Conservation (phyloP, 768 basidiomycete species). For the Myochromella boudieri region DNA sequence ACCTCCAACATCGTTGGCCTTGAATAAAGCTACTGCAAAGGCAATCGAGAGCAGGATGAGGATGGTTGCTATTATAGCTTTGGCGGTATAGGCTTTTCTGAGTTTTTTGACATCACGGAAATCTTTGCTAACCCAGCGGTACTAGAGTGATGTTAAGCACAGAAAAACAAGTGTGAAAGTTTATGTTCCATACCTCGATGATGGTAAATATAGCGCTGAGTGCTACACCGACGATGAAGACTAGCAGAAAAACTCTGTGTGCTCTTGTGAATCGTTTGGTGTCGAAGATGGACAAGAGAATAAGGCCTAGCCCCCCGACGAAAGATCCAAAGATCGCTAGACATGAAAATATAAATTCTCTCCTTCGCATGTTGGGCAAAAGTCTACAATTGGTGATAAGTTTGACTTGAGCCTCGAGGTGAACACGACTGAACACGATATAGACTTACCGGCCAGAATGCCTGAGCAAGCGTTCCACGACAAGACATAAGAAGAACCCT, state of each 20-base stretch:
- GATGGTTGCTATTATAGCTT: slow-evolving; percentile 56
- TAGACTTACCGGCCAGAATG: slow-evolving; percentile 56
- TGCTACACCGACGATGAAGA: slow-evolving; percentile 73
- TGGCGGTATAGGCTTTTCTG: slow-evolving; percentile 55
- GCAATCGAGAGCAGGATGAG: slow-evolving; percentile 64
- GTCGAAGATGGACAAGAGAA: slow-evolving; percentile 72
- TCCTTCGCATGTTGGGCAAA: slow-evolving; percentile 53
- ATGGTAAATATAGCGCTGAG: slow-evolving; percentile 76
- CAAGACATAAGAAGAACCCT: slow-evolving; percentile 59
- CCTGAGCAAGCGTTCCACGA: slow-evolving; percentile 61
- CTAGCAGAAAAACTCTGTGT: slow-evolving; percentile 63
- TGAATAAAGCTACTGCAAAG: slow-evolving; percentile 55
- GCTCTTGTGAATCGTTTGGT: slow-evolving; percentile 49
- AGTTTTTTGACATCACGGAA: slow-evolving; percentile 45
- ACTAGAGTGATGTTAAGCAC: slow-evolving; percentile 35
- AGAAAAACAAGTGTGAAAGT: not conserved
- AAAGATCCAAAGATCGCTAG: slow-evolving; percentile 63
- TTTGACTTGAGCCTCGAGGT: not conserved
- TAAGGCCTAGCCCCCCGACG: slow-evolving; percentile 64
- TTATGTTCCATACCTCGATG: slow-evolving; percentile 46
- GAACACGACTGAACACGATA: not conserved
- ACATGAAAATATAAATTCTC: slow-evolving; percentile 53
- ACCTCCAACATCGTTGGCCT: slow-evolving; percentile 51
- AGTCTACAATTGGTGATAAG: slow-evolving; percentile 44
- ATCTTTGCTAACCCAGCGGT: slow-evolving; percentile 62